phyloP scores from a whole-genome alignment of 768 basidiomycete species.

The Russula vinacea region DNA sequence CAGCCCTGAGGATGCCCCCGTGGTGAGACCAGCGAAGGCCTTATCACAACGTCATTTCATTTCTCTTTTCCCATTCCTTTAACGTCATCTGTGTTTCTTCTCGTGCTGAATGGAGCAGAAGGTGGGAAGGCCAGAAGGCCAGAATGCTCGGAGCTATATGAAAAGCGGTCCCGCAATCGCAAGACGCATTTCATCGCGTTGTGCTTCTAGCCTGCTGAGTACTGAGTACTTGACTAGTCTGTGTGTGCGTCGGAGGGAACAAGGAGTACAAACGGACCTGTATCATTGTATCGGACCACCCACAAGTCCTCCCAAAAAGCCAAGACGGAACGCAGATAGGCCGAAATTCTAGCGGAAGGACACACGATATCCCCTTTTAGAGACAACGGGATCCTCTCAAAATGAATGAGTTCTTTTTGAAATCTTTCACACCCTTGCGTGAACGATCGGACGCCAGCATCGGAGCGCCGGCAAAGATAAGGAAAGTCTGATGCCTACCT shows the following conservation, averaged over 20 bases:
- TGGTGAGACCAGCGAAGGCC: background rate
- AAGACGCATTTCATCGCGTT: background rate
- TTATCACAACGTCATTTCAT: background rate
- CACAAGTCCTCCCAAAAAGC: background rate
- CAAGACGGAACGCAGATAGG: background rate
- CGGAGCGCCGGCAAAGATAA: background rate
- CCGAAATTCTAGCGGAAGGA: background rate
- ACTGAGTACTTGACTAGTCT: background rate
- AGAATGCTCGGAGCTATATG: background rate
- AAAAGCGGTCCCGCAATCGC: background rate
- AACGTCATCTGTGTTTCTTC: background rate
- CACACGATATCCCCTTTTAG: background rate
- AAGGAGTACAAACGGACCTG: background rate
- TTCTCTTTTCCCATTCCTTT: background rate
- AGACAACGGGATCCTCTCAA: background rate
- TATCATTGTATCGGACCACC: background rate
- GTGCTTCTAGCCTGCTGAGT: background rate
- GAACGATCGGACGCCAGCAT: conserved; percentile 1
- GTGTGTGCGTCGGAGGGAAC: background rate
- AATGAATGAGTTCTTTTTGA: background rate
- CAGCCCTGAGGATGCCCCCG: background rate
- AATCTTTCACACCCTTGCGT: background rate
- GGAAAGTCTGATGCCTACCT: background rate
- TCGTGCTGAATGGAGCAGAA: background rate
- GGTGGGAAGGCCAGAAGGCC: background rate